A percentile compares a stretch with the other conserved stretches of the same genome.
Evolutionary conservation across 495 filamentous ascomycete genomes (phyloP).

Genomic region (Talaromyces stipitatus): DNA sequence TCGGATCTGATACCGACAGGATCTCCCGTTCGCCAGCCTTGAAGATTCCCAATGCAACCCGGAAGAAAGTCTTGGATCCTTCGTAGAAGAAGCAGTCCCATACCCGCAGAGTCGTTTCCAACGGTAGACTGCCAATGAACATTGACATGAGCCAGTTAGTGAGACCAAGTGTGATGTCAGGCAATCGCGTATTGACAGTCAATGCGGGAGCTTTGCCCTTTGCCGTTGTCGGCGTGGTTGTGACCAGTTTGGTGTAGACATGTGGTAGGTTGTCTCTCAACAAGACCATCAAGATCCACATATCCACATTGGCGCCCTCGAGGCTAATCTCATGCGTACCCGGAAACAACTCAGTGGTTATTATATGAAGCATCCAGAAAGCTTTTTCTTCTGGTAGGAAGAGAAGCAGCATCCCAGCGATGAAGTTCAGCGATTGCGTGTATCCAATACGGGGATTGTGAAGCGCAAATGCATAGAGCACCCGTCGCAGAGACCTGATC

Average conservation of each 20-base stretch:
- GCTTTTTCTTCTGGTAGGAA: conserved; percentile 88
- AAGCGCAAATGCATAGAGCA: conserved; percentile 82
- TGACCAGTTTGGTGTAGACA: conserved; percentile 86
- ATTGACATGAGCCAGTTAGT: conserved; percentile 99
- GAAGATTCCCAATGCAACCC: conserved; percentile 85
- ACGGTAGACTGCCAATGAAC: conserved; percentile 86
- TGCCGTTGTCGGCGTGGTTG: conserved; percentile 54
- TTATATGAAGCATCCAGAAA: conserved; percentile 91
- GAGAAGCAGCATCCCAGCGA: conserved; percentile 89
- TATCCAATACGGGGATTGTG: conserved; percentile 89
- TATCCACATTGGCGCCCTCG: conserved; percentile 89
- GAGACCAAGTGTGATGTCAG: conserved; percentile 84
- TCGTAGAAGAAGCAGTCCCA: conserved; percentile 98
- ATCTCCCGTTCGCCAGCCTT: conserved; percentile 84
- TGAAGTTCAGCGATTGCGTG: conserved; percentile 94
- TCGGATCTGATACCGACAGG: conserved; percentile 70
- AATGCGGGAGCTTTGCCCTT: conserved; percentile 29
- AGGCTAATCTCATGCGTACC: conserved; percentile 89
- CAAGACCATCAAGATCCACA: conserved; percentile 83
- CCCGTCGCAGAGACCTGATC: conserved; percentile 70
- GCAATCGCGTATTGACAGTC: conserved; percentile 55
- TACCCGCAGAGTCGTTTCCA: conserved; percentile 82
- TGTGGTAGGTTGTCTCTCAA: conserved; percentile 74
- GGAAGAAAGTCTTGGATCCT: conserved; percentile 90
- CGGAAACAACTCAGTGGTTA: conserved; percentile 80